phyloP scores from a whole-genome alignment of 768 basidiomycete genomes.

The Leccinum olivaceopallidum region DNA sequence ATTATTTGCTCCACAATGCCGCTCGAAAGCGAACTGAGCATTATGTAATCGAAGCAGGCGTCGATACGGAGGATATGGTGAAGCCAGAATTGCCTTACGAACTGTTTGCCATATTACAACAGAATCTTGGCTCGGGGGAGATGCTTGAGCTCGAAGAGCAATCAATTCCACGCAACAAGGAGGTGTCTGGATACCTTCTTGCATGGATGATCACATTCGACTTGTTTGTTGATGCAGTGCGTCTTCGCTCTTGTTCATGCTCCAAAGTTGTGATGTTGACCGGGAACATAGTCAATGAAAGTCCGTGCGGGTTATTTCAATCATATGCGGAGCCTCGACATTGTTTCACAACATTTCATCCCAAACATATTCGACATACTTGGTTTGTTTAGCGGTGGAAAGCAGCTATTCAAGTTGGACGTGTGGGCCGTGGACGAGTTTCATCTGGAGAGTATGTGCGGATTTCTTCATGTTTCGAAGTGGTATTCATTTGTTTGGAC shows the following conservation, averaged over 20 bases:
- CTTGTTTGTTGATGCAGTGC: constrained; percentile 78
- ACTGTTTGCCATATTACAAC: constrained; percentile 62
- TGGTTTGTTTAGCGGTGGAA: constrained; percentile 61
- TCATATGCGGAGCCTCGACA: constrained; percentile 69
- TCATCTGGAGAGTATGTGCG: constrained; percentile 63
- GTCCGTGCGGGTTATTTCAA: constrained; percentile 85
- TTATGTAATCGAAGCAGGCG: constrained; percentile 84
- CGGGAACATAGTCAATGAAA: constrained; percentile 68
- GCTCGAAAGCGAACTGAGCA: constrained; percentile 77
- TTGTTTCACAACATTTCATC: constrained; percentile 67
- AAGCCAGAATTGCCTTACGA: constrained; percentile 63
- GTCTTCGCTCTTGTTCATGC: constrained; percentile 28
- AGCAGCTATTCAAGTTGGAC: constrained; percentile 77
- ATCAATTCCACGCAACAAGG: constrained; percentile 37
- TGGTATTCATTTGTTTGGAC: background rate
- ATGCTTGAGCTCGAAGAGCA: constrained; percentile 40
- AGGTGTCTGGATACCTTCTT: constrained; percentile 68
- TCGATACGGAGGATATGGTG: constrained; percentile 61
- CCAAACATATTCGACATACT: constrained; percentile 71
- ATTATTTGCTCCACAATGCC: constrained; percentile 67
- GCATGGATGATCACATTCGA: constrained; percentile 91
- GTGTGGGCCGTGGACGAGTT: constrained; percentile 86
- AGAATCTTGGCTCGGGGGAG: constrained; percentile 42
- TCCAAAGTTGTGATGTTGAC: constrained; percentile 1
- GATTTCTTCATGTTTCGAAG: background rate